Percentiles rank a stretch among this genome's conserved stretches.
These are phyloP conservation scores for Phytophthora vignae DNA, from an alignment of 352 stramenopile species.

Conservation along the genomic window DNA sequence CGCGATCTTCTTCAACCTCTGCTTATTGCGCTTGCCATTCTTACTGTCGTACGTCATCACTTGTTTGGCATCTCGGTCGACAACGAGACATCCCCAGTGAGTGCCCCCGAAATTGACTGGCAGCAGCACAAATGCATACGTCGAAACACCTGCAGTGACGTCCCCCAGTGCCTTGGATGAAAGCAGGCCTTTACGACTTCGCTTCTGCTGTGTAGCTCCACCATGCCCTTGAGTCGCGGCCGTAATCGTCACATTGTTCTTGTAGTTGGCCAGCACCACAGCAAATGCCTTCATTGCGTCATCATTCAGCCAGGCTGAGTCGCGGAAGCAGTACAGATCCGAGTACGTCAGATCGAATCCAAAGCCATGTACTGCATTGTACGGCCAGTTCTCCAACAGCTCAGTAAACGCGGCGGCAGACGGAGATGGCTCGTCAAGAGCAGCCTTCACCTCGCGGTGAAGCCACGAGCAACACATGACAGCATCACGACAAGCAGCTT, in stretches of 20 bases:
- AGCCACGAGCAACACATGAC: too few relatives aligned
- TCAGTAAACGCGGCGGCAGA: too few relatives aligned
- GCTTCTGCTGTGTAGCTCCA: not conserved
- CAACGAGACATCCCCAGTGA: not conserved
- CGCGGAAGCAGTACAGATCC: slow-evolving; percentile 13
- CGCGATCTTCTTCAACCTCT: not conserved
- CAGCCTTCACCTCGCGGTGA: too few relatives aligned
- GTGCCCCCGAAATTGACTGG: too few relatives aligned
- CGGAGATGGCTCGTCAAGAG: too few relatives aligned
- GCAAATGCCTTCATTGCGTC: slow-evolving; percentile 6
- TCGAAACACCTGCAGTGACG: not conserved
- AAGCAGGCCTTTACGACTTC: not conserved
- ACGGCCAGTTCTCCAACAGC: slow-evolving; percentile 4
- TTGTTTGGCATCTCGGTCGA: slow-evolving; percentile 1
- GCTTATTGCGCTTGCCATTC: slow-evolving; percentile 7
- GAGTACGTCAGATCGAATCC: slow-evolving; percentile 12
- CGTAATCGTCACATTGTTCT: not conserved
- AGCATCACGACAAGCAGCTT: too few relatives aligned
- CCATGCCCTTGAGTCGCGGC: not conserved
- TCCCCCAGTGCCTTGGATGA: not conserved
- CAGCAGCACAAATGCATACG: not conserved
- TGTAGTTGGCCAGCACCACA: not conserved
- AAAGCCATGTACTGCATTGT: not conserved
- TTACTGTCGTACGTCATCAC: slow-evolving; percentile 17
- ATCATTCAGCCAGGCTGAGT: not conserved